Evolutionary conservation across 352 stramenopile species (phyloP).

Genomic region (Detonula confervacea): DNA sequence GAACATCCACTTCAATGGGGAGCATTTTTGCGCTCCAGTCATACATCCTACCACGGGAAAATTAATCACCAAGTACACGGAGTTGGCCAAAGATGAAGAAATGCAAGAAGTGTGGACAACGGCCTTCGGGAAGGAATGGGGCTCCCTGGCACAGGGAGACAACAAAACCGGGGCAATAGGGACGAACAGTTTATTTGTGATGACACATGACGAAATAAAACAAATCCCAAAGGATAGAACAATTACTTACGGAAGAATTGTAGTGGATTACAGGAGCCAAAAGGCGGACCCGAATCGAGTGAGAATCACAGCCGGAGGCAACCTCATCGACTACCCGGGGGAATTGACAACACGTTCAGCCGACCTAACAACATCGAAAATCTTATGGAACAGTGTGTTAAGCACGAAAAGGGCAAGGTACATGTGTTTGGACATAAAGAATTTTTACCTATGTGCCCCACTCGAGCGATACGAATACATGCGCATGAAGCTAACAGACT

Average conservation of each 20-base stretch:
- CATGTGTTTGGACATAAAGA: constrained; percentile 38
- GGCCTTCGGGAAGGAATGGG: constrained; percentile 43
- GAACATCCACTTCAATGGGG: not conserved
- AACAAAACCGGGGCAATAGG: constrained; percentile 6
- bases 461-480: constrained; percentile 46
- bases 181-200: constrained; percentile 54
- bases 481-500: constrained; percentile 23
- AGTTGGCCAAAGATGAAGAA: constrained; percentile 10
- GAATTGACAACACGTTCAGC: constrained; percentile 33
- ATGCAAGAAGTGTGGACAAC: constrained; percentile 25
- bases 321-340: constrained; percentile 43
- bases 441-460: constrained; percentile 46
- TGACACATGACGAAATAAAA: constrained; percentile 26
- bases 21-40: constrained; percentile 1
- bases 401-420: constrained; percentile 37
- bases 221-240: constrained; percentile 21
- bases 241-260: constrained; percentile 40
- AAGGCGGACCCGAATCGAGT: constrained; percentile 40
- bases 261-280: constrained; percentile 29
- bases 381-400: constrained; percentile 40
- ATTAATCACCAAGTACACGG: constrained; percentile 20
- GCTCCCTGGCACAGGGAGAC: constrained; percentile 31
- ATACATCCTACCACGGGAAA: constrained; percentile 1
- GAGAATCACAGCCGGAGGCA: constrained; percentile 31
- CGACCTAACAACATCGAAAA: constrained; percentile 39